Evolutionary conservation across 129 eudicot species (phyloP).

Genomic region (Arctium minus): DNA sequence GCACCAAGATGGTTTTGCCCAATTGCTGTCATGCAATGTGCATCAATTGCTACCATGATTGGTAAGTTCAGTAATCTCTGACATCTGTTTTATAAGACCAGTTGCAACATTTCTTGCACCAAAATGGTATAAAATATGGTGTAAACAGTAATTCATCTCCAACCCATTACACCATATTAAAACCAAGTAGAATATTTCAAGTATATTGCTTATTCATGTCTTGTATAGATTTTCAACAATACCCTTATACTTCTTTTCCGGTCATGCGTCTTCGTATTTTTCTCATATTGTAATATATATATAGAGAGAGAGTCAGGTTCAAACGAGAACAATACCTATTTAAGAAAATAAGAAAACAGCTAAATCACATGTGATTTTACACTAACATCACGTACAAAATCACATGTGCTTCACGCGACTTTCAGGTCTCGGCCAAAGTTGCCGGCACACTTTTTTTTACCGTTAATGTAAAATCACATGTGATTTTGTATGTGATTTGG

Average conservation of each 20-base stretch:
- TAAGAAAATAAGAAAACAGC: too few relatives aligned
- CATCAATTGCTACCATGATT: slow-evolving; percentile 73
- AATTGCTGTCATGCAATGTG: slow-evolving; percentile 79
- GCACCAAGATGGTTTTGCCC: slow-evolving; percentile 71
- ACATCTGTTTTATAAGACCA: not conserved
- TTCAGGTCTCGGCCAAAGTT: too few relatives aligned
- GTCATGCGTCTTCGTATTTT: not conserved
- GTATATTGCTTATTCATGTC: not conserved
- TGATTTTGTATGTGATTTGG: too few relatives aligned
- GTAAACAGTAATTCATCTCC: not conserved
- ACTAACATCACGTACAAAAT: too few relatives aligned
- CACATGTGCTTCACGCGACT: too few relatives aligned
- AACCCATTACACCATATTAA: not conserved
- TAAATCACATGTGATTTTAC: too few relatives aligned
- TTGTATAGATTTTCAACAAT: not conserved
- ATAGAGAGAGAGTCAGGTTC: too few relatives aligned
- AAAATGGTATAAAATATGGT: not conserved
- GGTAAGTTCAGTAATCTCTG: slow-evolving; percentile 36
- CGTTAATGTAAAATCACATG: too few relatives aligned
- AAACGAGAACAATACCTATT: too few relatives aligned
- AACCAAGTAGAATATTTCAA: not conserved
- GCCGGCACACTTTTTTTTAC: too few relatives aligned
- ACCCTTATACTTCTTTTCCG: not conserved
- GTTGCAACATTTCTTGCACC: not conserved
- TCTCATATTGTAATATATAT: too few relatives aligned